A percentile compares a stretch with the other conserved stretches of the same genome.
These are phyloP conservation scores for Globisporangium splendens DNA, from an alignment of 352 stramenopile species.

Conservation along the genomic window DNA sequence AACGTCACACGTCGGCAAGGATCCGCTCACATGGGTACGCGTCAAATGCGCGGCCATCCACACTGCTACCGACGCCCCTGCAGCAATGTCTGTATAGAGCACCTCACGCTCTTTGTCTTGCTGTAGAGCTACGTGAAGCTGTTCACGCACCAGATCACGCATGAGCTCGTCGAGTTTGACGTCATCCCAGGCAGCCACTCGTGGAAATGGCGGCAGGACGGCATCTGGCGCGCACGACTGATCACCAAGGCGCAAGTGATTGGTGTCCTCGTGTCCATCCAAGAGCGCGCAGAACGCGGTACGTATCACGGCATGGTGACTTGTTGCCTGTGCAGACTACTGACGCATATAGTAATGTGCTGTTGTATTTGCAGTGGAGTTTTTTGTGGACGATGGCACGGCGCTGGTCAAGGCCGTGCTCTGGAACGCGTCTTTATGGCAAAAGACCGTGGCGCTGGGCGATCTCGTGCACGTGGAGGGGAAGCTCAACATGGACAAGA, in stretches of 20 bases:
- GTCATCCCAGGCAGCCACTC: conserved; percentile 53
- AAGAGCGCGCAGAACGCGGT: conserved; percentile 55
- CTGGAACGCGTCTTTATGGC: conserved; percentile 28
- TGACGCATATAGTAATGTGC: background rate
- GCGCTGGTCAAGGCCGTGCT: conserved; percentile 53
- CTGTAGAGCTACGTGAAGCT: conserved; percentile 67
- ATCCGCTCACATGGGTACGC: conserved; percentile 58
- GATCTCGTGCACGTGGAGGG: conserved; percentile 73
- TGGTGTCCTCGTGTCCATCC: conserved; percentile 56
- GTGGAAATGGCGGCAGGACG: conserved; percentile 30
- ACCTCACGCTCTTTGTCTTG: background rate
- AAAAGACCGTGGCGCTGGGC: conserved; percentile 29
- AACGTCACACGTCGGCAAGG: conserved; percentile 18
- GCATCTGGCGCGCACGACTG: conserved; percentile 26
- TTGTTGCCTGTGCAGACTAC: background rate
- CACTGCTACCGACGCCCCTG: too few species aligned
- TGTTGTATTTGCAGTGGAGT: conserved; percentile 39
- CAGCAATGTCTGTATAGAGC: background rate
- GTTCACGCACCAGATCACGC: conserved; percentile 38
- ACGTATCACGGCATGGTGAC: conserved; percentile 4
- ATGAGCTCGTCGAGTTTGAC: conserved; percentile 40
- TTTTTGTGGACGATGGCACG: conserved; percentile 72
- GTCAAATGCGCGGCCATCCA: too few species aligned
- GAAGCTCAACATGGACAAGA: conserved; percentile 66
- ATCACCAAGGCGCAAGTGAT: conserved; percentile 69